Percentiles rank a stretch among this genome's conserved stretches.
phyloP scores from a whole-genome alignment of 352 stramenopile species.

The Phytophthora tubulina region DNA sequence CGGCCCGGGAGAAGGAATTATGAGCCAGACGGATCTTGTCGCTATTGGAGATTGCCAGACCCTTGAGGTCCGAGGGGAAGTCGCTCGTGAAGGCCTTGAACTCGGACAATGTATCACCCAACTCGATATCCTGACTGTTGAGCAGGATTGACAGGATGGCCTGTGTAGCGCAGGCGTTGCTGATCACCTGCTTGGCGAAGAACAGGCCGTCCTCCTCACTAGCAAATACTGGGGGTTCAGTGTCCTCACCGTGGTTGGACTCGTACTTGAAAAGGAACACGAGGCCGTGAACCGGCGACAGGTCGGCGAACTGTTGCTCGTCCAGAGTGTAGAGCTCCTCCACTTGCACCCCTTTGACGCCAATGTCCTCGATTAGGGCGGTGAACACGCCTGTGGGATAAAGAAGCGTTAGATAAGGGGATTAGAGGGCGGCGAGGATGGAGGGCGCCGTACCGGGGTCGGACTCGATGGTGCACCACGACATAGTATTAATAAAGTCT shows the following conservation, averaged over 20 bases:
- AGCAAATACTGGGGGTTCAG: slow-evolving; percentile 28
- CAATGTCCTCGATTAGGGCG: slow-evolving; percentile 94
- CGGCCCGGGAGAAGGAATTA: slow-evolving; percentile 83
- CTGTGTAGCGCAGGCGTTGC: slow-evolving; percentile 97
- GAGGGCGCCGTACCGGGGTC: slow-evolving; percentile 56
- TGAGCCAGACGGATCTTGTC: slow-evolving; percentile 87
- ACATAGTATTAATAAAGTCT: slow-evolving; percentile 43
- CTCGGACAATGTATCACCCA: slow-evolving; percentile 71
- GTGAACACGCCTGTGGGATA: slow-evolving; percentile 83
- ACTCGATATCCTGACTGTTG: slow-evolving; percentile 83
- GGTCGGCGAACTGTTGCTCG: slow-evolving; percentile 75
- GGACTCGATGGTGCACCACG: slow-evolving; percentile 85
- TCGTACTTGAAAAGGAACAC: slow-evolving; percentile 98
- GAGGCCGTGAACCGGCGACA: slow-evolving; percentile 91
- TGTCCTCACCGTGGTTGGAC: slow-evolving; percentile 52
- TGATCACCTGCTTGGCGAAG: slow-evolving; percentile 97
- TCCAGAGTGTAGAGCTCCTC: slow-evolving; percentile 96
- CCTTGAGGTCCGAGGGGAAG: slow-evolving; percentile 85
- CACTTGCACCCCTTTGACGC: slow-evolving; percentile 93
- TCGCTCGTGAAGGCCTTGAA: slow-evolving; percentile 88
- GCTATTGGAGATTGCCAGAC: slow-evolving; percentile 88
- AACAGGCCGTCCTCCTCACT: slow-evolving; percentile 83
- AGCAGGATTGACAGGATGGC: slow-evolving; percentile 97
- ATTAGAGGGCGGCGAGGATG: background rate
- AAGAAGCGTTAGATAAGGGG: background rate